Evolutionary conservation across 345 rosid species (phyloP), one percentile per base, ranked within the genome.

Genomic region (Gossypium arboreum): DNA sequence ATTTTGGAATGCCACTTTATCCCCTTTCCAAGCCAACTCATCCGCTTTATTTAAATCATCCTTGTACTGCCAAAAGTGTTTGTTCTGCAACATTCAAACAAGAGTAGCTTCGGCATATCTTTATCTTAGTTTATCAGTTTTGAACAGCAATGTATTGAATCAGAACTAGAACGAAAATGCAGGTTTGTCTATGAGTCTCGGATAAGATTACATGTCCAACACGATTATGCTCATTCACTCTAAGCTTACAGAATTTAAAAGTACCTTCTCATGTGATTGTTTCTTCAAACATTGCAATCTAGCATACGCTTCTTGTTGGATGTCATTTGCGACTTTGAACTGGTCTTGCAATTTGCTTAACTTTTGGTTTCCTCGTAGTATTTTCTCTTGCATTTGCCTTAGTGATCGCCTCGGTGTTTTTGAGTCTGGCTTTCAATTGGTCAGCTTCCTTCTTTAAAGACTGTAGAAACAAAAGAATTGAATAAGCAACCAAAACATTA

Each of bases 211-310:
- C 3, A 4, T 12, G 10, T n/a, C 60, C 12, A 56, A n/a, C 3
- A 9, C 13, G 12, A 29, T 29, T 29, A 18, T 56, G 10, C 18
- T 56, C 60, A 18, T 56, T 34, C 41, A 34, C 41, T 34, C 7
- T 34, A 34, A 34, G 39, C 55, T 45, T 12, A 22, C 0, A 22
- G n/a, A 5, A 10, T 67, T 20, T 12, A 20, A 13, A 7, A 2
- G 18, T 79, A 94, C 98, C 93, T 90, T 92, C 29, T 88, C 92
- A 74, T 85, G 71, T 62, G 73, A 79, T 82, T 81, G 86, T 68
- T 81, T 84, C 90, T 76, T 89, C 79, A 94, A 80, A 80, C 72
- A 75, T 51, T 82, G 87, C 62, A 90, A 78, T 75, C 76, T 76
- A 85, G 9, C 76, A 81, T 86, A 94, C 39, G 90, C 92, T 68